Percentiles rank a stretch among this genome's conserved stretches.
These are phyloP conservation scores for Picea sitchensis DNA, from an alignment of 75 land plant genomes.

Conservation along the genomic window DNA sequence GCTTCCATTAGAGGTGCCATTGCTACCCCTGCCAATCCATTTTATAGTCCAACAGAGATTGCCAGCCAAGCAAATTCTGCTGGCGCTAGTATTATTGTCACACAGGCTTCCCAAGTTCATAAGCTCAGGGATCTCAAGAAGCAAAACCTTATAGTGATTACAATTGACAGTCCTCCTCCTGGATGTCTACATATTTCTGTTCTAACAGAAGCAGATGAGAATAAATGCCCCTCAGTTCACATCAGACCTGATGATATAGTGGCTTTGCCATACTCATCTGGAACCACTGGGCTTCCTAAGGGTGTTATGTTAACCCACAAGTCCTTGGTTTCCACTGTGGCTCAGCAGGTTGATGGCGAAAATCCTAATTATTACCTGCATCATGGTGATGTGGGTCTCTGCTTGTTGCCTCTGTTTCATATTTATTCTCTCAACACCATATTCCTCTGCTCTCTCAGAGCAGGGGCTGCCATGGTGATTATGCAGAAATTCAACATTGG, in stretches of 20 bases:
- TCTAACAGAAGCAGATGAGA: too few species aligned
- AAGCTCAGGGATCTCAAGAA: conserved; percentile 39
- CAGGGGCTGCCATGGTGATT: conserved; percentile 50
- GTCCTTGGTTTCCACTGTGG: conserved; percentile 25
- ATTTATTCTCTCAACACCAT: conserved; percentile 60
- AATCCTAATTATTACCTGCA: conserved; percentile 29
- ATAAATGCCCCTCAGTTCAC: conserved; percentile 12
- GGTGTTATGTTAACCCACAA: conserved; percentile 44
- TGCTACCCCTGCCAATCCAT: conserved; percentile 76
- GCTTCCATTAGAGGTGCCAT: conserved; percentile 61
- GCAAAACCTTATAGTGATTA: not conserved
- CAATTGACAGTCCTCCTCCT: not conserved
- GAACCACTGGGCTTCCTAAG: conserved; percentile 80
- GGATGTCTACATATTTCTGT: not conserved
- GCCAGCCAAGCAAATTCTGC: conserved; percentile 45
- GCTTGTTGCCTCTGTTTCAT: conserved; percentile 34
- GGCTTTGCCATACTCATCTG: conserved; percentile 75
- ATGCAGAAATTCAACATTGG: conserved; percentile 63
- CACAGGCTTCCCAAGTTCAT: conserved; percentile 54
- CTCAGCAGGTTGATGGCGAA: conserved; percentile 45
- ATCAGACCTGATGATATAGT: conserved; percentile 73
- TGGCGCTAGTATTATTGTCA: conserved; percentile 51
- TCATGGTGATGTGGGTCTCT: conserved; percentile 25
- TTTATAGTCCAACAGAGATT: conserved; percentile 66
- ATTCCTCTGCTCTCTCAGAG: conserved; percentile 52